Evolutionary conservation across 1,284 basidiomycete species (phyloP).

Genomic region (Phlebopus sp.): DNA sequence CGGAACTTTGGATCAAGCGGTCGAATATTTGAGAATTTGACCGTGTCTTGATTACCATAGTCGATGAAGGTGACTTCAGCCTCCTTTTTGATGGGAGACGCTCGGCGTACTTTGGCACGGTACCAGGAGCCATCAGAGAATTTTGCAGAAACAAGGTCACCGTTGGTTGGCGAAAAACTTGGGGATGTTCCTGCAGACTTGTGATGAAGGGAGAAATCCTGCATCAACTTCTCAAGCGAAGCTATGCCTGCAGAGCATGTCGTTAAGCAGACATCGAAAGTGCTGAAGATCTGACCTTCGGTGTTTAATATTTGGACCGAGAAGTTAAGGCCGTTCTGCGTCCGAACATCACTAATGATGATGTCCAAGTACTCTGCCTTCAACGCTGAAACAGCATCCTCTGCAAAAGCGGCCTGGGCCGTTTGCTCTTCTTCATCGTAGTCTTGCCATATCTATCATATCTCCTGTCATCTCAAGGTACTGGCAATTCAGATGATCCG

Average conservation of each 20-base stretch:
- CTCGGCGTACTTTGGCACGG: slow-evolving; percentile 82
- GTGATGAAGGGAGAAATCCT: slow-evolving; percentile 86
- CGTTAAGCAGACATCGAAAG: slow-evolving; percentile 5
- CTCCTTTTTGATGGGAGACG: slow-evolving; percentile 82
- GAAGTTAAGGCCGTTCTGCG: slow-evolving; percentile 75
- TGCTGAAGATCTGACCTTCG: slow-evolving; percentile 53
- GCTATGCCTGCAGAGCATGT: slow-evolving; percentile 61
- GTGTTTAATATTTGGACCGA: slow-evolving; percentile 91
- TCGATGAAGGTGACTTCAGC: slow-evolving; percentile 87
- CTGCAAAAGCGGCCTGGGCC: slow-evolving; percentile 42
- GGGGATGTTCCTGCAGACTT: slow-evolving; percentile 58
- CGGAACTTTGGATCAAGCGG: slow-evolving; percentile 87
- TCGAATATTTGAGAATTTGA: slow-evolving; percentile 73
- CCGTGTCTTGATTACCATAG: slow-evolving; percentile 87
- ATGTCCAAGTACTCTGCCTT: slow-evolving; percentile 88
- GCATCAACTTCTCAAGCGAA: slow-evolving; percentile 90
- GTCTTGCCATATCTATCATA: slow-evolving; percentile 74
- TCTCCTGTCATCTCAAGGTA: slow-evolving; percentile 2
- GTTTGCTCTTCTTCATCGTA: slow-evolving; percentile 68
- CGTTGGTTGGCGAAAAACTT: slow-evolving; percentile 74
- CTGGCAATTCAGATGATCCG: not conserved
- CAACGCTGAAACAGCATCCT: slow-evolving; percentile 52
- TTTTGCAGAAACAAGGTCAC: slow-evolving; percentile 89
- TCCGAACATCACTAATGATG: slow-evolving; percentile 86
- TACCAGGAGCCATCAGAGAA: slow-evolving; percentile 94